Conservation (phyloP, 805 yeast species). For the Suhomyces kilbournensis region DNA sequence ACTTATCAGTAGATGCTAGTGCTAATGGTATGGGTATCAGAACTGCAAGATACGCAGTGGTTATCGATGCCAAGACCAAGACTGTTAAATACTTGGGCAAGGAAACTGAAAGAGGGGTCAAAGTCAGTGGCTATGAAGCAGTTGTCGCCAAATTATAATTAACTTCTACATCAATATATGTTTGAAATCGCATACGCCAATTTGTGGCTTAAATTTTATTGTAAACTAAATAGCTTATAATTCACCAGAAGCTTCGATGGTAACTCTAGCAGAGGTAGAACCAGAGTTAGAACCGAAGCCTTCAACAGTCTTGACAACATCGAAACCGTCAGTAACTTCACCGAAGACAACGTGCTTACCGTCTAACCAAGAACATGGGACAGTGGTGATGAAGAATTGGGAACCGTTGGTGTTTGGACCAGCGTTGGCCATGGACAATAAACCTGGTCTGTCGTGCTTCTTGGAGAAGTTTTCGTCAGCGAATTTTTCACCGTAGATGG, state of each 20-base stretch:
- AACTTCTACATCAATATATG: not conserved
- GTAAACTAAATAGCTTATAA: conserved; percentile 29
- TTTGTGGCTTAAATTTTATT: not conserved
- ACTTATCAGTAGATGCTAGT: conserved; percentile 33
- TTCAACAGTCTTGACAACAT: conserved; percentile 84
- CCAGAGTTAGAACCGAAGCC: conserved; percentile 65
- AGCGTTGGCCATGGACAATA: conserved; percentile 95
- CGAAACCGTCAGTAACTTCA: conserved; percentile 82
- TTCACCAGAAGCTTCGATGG: conserved; percentile 64
- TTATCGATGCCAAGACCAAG: conserved; percentile 25
- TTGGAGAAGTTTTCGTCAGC: conserved; percentile 72
- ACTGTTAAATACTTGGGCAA: conserved; percentile 34
- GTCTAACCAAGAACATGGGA: conserved; percentile 82
- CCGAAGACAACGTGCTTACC: conserved; percentile 96
- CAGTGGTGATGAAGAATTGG: conserved; percentile 94
- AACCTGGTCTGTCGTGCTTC: conserved; percentile 76
- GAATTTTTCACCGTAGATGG: conserved; percentile 67
- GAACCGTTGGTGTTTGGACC: conserved; percentile 99
- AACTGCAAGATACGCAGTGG: conserved; percentile 40
- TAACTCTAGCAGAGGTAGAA: conserved; percentile 59
- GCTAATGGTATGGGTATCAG: conserved; percentile 38
- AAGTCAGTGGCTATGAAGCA: conserved; percentile 37
- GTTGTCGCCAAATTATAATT: conserved; percentile 33
- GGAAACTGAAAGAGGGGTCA: conserved; percentile 32
- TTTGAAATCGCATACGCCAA: not conserved